Evolutionary conservation across 331 rosid genomes (phyloP).

Genomic region (Cydonia oblonga): DNA sequence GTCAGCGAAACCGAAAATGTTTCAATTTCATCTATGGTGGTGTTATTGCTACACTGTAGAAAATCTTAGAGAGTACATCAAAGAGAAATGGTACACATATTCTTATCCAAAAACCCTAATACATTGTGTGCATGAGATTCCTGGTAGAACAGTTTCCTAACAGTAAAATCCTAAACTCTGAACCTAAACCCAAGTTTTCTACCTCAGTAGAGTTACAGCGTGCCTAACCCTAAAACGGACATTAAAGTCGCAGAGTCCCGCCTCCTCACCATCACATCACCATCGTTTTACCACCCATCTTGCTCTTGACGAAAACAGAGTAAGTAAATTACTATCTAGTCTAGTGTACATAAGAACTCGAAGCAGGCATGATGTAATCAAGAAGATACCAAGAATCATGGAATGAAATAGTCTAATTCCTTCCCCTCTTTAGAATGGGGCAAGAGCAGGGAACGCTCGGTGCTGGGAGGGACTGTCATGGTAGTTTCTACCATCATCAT

Average conservation of each 20-base stretch:
- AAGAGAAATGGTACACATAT: conserved; percentile 10
- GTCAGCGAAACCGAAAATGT: background rate
- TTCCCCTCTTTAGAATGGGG: background rate
- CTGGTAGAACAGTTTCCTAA: conserved; percentile 2
- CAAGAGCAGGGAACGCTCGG: conserved; percentile 4
- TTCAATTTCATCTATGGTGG: conserved; percentile 11
- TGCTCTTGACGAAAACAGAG: background rate
- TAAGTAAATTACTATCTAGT: conserved; percentile 8
- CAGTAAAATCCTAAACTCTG: conserved; percentile 30
- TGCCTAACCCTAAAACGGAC: conserved; percentile 15
- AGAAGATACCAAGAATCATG: conserved; percentile 6
- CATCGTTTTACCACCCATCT: background rate
- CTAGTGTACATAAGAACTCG: conserved; percentile 21
- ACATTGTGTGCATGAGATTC: conserved; percentile 12
- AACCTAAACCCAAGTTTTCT: conserved; percentile 29
- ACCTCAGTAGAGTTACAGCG: conserved; percentile 31
- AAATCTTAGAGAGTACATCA: conserved; percentile 9
- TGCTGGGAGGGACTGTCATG: conserved; percentile 2
- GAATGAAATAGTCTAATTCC: background rate
- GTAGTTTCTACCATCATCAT: conserved; percentile 23
- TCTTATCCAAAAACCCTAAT: conserved; percentile 22
- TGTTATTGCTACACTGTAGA: conserved; percentile 33
- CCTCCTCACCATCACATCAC: conserved; percentile 5
- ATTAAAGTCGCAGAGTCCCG: background rate
- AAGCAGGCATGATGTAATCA: conserved; percentile 5